Evolutionary conservation across 306 rosid genomes (phyloP).

Genomic region (Prunus davidiana): DNA sequence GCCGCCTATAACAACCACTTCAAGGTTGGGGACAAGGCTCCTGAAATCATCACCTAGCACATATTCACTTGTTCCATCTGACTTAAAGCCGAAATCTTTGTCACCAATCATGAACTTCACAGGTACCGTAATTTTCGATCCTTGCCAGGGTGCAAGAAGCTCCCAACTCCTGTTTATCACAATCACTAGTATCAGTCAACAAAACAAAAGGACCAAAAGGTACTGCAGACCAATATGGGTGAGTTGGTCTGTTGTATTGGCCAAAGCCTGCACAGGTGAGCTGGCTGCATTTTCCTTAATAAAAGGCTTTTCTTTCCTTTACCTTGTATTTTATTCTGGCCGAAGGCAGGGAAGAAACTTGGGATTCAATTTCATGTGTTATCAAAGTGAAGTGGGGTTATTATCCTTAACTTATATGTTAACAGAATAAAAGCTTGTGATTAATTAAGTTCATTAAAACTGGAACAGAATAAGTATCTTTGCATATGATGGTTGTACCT

Average conservation of each 20-base stretch:
- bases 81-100: conserved; percentile 34
- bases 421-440: background rate
- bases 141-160: conserved; percentile 51
- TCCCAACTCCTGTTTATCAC: conserved; percentile 42
- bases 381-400: background rate
- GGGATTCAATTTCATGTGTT: no score
- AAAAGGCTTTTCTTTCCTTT: no score
- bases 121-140: conserved; percentile 30
- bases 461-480: background rate
- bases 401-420: background rate
- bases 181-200: background rate
- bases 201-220: background rate
- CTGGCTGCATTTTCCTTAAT: no score
- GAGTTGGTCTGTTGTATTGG: background rate
- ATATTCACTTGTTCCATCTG: conserved; percentile 30
- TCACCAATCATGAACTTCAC: conserved; percentile 36
- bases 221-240: background rate
- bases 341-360: no score
- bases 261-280: no score
- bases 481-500: conserved; percentile 7
- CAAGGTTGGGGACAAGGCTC: conserved; percentile 40
- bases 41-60: conserved; percentile 38
- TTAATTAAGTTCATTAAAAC: background rate
- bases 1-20: conserved; percentile 38
- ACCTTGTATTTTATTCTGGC: no score